These are phyloP conservation scores for Verticillium dahliae DNA, from an alignment of 2,329 filamentous ascomycete genomes.

Conservation along the genomic window DNA sequence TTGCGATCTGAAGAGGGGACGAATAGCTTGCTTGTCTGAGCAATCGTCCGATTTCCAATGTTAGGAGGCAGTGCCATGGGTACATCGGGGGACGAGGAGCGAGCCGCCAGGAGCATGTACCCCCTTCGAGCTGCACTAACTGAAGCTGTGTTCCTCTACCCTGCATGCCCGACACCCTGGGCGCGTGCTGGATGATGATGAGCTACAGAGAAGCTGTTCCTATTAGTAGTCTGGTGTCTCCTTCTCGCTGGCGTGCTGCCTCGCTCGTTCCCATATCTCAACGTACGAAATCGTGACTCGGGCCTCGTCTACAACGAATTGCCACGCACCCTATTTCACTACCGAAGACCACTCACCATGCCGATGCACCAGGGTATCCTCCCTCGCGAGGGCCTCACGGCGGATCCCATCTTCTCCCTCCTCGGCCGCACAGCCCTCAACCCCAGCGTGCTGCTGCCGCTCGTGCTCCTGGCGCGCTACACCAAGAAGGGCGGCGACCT, in stretches of 20 bases:
- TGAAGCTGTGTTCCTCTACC: background rate
- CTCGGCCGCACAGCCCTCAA: conserved; percentile 57
- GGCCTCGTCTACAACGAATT: background rate
- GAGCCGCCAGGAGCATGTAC: background rate
- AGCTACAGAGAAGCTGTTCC: no score
- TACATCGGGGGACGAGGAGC: background rate
- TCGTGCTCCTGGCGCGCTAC: conserved; percentile 56
- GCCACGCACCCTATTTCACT: background rate
- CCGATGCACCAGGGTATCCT: conserved; percentile 42
- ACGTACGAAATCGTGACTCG: background rate
- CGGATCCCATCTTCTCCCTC: conserved; percentile 52
- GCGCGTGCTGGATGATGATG: background rate
- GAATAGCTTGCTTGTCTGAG: background rate
- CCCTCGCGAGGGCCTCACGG: conserved; percentile 52
- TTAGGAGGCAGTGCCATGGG: background rate
- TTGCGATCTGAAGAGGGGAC: background rate
- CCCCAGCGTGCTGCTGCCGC: conserved; percentile 55
- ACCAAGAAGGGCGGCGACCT: conserved; percentile 55
- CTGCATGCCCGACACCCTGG: background rate
- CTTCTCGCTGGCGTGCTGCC: background rate
- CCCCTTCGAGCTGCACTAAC: background rate
- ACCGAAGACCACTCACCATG: conserved; percentile 2
- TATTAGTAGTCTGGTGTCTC: background rate
- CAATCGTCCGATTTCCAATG: background rate
- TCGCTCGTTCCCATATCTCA: background rate